Conservation (phyloP, 139 green algal species). For the Nannochloris sp. region DNA sequence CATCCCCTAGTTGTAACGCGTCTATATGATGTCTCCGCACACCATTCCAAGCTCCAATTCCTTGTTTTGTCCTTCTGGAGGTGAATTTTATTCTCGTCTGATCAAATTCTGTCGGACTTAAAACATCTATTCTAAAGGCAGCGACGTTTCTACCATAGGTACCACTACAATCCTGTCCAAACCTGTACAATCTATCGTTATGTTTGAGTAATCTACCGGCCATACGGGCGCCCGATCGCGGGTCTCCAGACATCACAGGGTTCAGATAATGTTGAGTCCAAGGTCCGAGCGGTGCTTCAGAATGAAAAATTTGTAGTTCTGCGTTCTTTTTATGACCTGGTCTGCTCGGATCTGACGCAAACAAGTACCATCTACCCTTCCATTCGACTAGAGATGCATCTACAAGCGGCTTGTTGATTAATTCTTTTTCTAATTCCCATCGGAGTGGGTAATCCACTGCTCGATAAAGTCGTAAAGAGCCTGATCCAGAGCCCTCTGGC, state of each 20-base stretch:
- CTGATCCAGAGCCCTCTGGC: conserved; percentile 25
- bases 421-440: conserved; percentile 14
- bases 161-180: conserved; percentile 35
- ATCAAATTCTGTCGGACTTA: conserved; percentile 17
- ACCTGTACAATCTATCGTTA: conserved; percentile 20
- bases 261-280: conserved; percentile 24
- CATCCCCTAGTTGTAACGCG: conserved; percentile 17
- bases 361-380: conserved; percentile 27
- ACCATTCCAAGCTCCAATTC: conserved; percentile 20
- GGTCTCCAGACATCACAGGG: conserved; percentile 12
- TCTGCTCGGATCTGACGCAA: conserved; percentile 17
- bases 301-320: conserved; percentile 3
- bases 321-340: background rate
- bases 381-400: conserved; percentile 22
- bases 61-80: background rate
- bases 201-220: conserved; percentile 20
- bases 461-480: conserved; percentile 26
- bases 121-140: conserved; percentile 14
- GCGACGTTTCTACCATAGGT: conserved; percentile 34
- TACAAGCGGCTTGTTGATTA: conserved; percentile 19
- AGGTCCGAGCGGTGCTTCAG: conserved; percentile 12
- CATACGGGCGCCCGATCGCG: conserved; percentile 7
- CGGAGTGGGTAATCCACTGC: conserved; percentile 18
- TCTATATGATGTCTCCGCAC: conserved; percentile 37
- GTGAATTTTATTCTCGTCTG: conserved; percentile 14